Evolutionary conservation across 495 filamentous ascomycete genomes (phyloP), one percentile per base, ranked within the genome.

Genomic region (Hypoxylon intermedium): DNA sequence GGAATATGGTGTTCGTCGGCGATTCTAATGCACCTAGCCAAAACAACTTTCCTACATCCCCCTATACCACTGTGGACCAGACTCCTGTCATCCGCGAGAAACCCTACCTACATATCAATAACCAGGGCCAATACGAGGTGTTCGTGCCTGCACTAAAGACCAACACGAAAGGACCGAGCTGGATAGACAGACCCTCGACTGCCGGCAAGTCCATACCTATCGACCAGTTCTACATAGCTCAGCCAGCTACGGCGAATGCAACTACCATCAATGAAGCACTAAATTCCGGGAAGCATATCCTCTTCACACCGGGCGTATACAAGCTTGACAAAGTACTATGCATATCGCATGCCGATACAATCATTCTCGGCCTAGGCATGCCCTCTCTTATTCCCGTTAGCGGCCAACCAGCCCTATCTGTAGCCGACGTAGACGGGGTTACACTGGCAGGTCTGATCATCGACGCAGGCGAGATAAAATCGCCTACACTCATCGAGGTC

Each of bases 1-100:
- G 69, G 69, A 72, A 72, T 20, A 72, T 72, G 69, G 69, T 72
- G 6, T 72, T 72, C 13, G 62, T 72, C 3, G 69, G 69, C 3
- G 66, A 69, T 34, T 30, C 34, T 5, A 49, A 58, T 20, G 60
- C 67, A 15, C 69, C 69, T 3, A 52, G 43, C 16, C 60, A 67
- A 43, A 60, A 53, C 20, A 58, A 60, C 13, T 72, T 69, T 15
- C 69, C 69, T 11, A 30, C 26, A 5, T 53, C 38, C n/a, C 43
- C 69, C 6, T 72, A 72, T 51, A 72, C 69, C 18, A 69, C 67
- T 19, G 24, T 72, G 18, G 60, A 60, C 2, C 45, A 18, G 13
- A 72, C 69, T 2, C 69, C 67, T 16, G 19, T 67, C 20, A 49
- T 72, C 20, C 67, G 69, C 31, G 69, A 72, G 56, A 72, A 72